Evolutionary conservation across 345 rosid species (phyloP).

Genomic region (Melaleuca quinquenervia): DNA sequence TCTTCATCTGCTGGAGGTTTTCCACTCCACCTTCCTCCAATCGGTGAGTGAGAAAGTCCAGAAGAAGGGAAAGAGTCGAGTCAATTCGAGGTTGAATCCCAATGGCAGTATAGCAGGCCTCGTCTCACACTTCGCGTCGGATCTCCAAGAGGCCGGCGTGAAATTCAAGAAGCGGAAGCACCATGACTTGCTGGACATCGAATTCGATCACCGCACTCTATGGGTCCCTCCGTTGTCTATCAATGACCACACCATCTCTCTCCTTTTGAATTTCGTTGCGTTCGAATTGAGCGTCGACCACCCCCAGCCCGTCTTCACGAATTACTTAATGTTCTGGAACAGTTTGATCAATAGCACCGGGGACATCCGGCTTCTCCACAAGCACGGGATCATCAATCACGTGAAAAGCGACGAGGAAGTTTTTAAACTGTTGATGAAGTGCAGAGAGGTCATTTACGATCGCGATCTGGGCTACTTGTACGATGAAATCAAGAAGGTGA

Average conservation of each 20-base stretch:
- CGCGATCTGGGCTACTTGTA: neutral
- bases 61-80: neutral
- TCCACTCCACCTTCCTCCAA: slow-evolving; percentile 1
- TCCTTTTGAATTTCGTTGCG: slow-evolving; percentile 1
- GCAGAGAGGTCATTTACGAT: slow-evolving; percentile 1
- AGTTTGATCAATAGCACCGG: neutral
- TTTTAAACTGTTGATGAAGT: neutral
- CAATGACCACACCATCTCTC: neutral
- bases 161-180: neutral
- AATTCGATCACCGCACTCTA: neutral
- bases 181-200: neutral
- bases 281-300: neutral
- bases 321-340: slow-evolving; percentile 2
- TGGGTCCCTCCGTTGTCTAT: neutral
- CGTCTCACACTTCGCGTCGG: neutral
- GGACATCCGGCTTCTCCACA: slow-evolving; percentile 1
- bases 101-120: neutral
- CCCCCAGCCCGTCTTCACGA: neutral
- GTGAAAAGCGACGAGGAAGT: neutral
- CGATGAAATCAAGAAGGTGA: neutral
- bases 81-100: neutral
- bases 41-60: neutral
- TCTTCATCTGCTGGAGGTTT: neutral
- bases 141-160: neutral
- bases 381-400: slow-evolving; percentile 1